Evolutionary conservation across 106 monocot genomes (phyloP), one percentile per base, ranked within the genome.

Genomic region (Iris macrosiphon): DNA sequence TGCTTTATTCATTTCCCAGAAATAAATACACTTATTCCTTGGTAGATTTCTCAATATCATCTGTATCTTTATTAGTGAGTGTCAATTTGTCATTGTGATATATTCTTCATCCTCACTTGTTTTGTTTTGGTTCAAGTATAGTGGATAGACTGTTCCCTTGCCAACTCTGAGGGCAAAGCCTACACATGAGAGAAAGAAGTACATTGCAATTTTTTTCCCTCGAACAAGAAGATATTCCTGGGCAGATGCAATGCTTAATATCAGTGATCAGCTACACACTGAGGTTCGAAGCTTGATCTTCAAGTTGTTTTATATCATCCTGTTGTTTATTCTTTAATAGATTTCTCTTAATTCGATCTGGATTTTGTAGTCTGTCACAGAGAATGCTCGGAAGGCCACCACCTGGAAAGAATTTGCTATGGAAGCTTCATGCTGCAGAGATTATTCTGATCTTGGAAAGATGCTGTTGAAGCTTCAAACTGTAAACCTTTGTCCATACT

Each of bases 121-220:
- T 24, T 33, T 23, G 44, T 50, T 51, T 56, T 61, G 40, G n/a
- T n/a, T 68, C 52, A 67, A 75, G 67, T 77, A 49, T 64, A 94
- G 94, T 94, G 94, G 94, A 79, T 84, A 76, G 94, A n/a, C n/a
- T n/a, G n/a, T n/a, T 55, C 85, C 90, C 26, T 64, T 81, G 27
- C 37, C 73, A 64, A 81, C 90, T 44, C 59, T 90, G 55, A 84
- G 57, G 66, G 78, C 81, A 52, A 90, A 90, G 51, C 90, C 90
- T 27, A 90, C 74, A 59, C 80, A 90, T 70, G 84, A 78, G 41
- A 72, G 80, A 62, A 90, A 90, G 63, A 77, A 52, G 1, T 90
- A 90, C 45, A 59, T 72, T 52, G 52, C 75, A n/a, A 68, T 84
- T 25, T 90, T 81, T 62, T 90, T 90, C 45, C 90, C 90, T 16